phyloP scores from a whole-genome alignment of 805 yeast species.

The Starmerella riodocensis region DNA sequence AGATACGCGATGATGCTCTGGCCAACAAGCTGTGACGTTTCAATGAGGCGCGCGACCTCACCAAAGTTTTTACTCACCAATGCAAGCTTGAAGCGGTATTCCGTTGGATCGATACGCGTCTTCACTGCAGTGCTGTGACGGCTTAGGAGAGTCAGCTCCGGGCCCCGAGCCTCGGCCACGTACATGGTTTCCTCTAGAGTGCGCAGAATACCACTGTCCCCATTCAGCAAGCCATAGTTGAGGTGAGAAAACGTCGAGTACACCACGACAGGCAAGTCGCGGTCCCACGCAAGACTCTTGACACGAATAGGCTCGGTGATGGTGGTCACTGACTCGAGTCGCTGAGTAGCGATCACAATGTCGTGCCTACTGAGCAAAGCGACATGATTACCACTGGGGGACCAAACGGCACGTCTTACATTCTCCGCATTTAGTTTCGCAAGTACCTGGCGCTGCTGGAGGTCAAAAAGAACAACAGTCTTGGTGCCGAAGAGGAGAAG shows the following conservation, averaged over 20 bases:
- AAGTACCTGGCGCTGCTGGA: slow-evolving; percentile 75
- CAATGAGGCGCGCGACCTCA: slow-evolving; percentile 82
- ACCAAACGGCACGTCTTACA: slow-evolving; percentile 83
- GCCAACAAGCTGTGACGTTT: slow-evolving; percentile 83
- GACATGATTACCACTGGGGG: slow-evolving; percentile 70
- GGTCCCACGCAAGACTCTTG: slow-evolving; percentile 97
- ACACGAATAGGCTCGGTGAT: slow-evolving; percentile 94
- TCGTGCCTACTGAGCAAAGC: slow-evolving; percentile 88
- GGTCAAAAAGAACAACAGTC: slow-evolving; percentile 72
- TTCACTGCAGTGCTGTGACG: slow-evolving; percentile 75
- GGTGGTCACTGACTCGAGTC: slow-evolving; percentile 62
- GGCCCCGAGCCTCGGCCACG: slow-evolving; percentile 53
- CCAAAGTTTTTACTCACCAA: slow-evolving; percentile 76
- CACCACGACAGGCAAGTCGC: slow-evolving; percentile 63
- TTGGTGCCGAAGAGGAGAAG: slow-evolving; percentile 60
- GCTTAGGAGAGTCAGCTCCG: slow-evolving; percentile 63
- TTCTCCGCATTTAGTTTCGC: slow-evolving; percentile 56
- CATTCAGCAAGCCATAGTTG: slow-evolving; percentile 83
- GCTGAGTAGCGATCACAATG: slow-evolving; percentile 64
- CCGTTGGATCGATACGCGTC: slow-evolving; percentile 82
- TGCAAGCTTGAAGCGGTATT: slow-evolving; percentile 90
- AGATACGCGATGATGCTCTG: slow-evolving; percentile 91
- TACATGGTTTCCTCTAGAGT: slow-evolving; percentile 83
- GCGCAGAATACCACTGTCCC: slow-evolving; percentile 88
- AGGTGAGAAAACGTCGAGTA: slow-evolving; percentile 93